These are phyloP conservation scores for Sporobolomyces roseus DNA, from an alignment of 768 basidiomycete genomes.

Conservation along the genomic window DNA sequence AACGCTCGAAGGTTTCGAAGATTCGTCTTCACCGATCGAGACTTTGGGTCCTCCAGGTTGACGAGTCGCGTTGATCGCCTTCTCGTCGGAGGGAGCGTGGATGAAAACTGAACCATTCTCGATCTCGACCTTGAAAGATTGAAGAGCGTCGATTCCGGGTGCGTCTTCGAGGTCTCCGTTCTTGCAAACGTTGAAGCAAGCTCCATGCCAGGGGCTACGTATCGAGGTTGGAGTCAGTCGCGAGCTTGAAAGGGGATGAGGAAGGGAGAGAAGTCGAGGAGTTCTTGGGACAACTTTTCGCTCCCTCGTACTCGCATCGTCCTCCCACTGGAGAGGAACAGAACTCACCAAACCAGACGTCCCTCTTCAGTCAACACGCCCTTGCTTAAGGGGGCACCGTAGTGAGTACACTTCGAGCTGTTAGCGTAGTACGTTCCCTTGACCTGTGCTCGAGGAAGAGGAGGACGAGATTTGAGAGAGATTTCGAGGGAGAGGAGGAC, in stretches of 20 bases:
- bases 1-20: constrained; percentile 53
- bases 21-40: constrained; percentile 43
- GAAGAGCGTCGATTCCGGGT: constrained; percentile 73
- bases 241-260: background rate
- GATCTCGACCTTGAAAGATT: constrained; percentile 61
- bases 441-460: too few relatives aligned
- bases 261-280: constrained; percentile 42
- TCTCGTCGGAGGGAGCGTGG: constrained; percentile 30
- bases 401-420: constrained; percentile 83
- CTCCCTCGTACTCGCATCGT: too few relatives aligned
- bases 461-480: background rate
- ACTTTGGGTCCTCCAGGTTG: constrained; percentile 46
- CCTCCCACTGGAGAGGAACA: too few relatives aligned
- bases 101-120: constrained; percentile 34
- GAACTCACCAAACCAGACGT: constrained; percentile 61
- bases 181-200: constrained; percentile 80
- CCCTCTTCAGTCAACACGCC: constrained; percentile 76
- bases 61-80: constrained; percentile 10
- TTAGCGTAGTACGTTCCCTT: constrained; percentile 61
- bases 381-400: constrained; percentile 79
- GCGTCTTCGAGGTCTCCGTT: constrained; percentile 82
- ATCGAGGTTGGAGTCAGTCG: background rate
- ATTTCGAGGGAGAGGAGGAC: too few relatives aligned
- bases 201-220: constrained; percentile 79
- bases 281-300: too few relatives aligned